Conservation (phyloP, 1,284 basidiomycete species). For the Vanrija humicola region DNA sequence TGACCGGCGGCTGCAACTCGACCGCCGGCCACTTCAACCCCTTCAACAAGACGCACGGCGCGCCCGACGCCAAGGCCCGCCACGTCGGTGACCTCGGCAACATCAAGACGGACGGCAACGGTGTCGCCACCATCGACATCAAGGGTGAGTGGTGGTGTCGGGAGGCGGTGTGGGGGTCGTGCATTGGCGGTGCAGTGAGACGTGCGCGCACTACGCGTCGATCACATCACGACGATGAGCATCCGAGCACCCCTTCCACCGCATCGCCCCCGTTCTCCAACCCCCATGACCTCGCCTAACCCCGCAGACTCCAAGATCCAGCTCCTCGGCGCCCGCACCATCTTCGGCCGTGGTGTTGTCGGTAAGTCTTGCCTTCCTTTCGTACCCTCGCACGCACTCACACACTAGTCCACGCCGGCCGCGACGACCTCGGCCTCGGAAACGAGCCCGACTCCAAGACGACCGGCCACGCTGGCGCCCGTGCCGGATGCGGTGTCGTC, state of each 20-base stretch:
- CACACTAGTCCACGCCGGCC: constrained; percentile 7
- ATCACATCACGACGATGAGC: not conserved
- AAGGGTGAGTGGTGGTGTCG: not conserved
- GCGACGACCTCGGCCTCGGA: constrained; percentile 15
- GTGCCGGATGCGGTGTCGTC: constrained; percentile 14
- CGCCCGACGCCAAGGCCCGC: constrained; percentile 6
- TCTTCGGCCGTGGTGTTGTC: constrained; percentile 11
- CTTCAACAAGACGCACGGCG: constrained; percentile 12
- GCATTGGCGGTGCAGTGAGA: no score
- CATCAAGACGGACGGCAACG: constrained; percentile 8
- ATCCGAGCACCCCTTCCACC: no score
- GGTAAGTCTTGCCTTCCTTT: no score
- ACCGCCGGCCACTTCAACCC: constrained; percentile 16
- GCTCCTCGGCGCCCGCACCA: constrained; percentile 7
- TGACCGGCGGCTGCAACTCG: constrained; percentile 5
- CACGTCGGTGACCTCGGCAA: constrained; percentile 21
- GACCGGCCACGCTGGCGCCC: constrained; percentile 16
- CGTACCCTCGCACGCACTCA: no score
- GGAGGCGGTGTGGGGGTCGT: not conserved
- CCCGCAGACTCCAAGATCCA: not conserved
- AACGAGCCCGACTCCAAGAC: constrained; percentile 9
- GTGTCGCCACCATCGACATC: constrained; percentile 5
- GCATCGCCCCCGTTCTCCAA: no score
- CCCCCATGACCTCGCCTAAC: not conserved
- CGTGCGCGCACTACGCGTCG: no score